A percentile compares a stretch with the other conserved stretches of the same genome.
Conservation (phyloP, 768 basidiomycete species). For the Naematelia aurantialba region DNA sequence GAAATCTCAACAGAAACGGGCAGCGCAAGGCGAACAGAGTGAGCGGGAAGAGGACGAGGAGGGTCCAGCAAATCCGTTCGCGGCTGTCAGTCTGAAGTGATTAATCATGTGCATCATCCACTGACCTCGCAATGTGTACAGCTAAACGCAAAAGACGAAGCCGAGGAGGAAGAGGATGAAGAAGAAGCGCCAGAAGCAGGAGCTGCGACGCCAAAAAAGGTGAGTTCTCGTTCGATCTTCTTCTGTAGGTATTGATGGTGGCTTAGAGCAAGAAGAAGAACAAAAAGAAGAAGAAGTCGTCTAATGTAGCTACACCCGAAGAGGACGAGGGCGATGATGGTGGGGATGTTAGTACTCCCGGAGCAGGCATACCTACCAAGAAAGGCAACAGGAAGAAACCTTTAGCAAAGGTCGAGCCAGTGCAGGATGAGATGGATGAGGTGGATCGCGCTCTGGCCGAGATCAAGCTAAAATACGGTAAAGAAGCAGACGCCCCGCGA, state of each 20-base stretch:
- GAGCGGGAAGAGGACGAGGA: conserved; percentile 23
- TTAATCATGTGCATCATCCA: neutral
- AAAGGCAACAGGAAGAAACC: conserved; percentile 55
- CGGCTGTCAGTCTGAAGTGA: conserved; percentile 41
- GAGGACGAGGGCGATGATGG: conserved; percentile 57
- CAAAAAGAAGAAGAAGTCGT: conserved; percentile 70
- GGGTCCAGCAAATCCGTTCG: conserved; percentile 40
- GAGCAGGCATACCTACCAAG: conserved; percentile 58
- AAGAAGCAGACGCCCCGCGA: conserved; percentile 18
- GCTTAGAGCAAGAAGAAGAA: conserved; percentile 59
- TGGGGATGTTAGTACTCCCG: conserved; percentile 50
- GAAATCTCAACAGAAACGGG: conserved; percentile 17
- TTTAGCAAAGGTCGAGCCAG: neutral
- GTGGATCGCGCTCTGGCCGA: conserved; percentile 80
- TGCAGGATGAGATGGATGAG: conserved; percentile 58
- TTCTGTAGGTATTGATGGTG: conserved; percentile 1
- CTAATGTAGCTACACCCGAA: conserved; percentile 59
- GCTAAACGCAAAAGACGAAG: conserved; percentile 30
- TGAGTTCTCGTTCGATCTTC: conserved; percentile 7
- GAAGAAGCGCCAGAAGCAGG: conserved; percentile 23
- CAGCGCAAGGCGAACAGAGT: conserved; percentile 16
- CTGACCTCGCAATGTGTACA: conserved; percentile 2
- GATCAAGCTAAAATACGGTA: conserved; percentile 60
- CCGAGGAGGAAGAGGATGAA: conserved; percentile 30
- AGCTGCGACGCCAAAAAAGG: conserved; percentile 26